Evolutionary conservation across 2,329 filamentous ascomycete species (phyloP), one percentile per base, ranked within the genome.

Genomic region (Fusarium veterinarium): DNA sequence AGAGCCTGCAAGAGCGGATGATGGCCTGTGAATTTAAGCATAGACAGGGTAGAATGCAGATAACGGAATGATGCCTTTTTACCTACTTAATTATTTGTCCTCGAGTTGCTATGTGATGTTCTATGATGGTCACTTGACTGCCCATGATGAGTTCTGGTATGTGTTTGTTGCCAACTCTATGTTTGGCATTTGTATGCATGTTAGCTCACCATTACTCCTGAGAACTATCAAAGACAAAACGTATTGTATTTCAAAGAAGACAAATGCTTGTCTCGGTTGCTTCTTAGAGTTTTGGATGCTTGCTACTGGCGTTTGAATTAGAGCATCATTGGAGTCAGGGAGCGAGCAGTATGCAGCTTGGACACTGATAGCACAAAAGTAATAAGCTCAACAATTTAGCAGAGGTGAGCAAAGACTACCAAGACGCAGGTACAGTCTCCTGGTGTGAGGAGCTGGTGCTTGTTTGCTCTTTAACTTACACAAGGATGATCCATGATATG

Each of bases 11-110:
- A 75, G 70, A 72, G 72, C 65, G 69, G 75, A 75, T 57, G 67
- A 76, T 58, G 72, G 75, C 73, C 72, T 76, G 71, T 79, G 77
- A 78, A 77, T 77, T 78, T 77, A 75, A 77, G 79, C 75, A 79
- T 81, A 81, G 79, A 82, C 75, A 80, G 71, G 78, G 80, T 82
- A 81, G 79, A 81, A 80, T 80, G 76, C 76, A 81, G 77, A 77
- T 77, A 80, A 25, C 64, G 74, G 70, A 79, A 77, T 76, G 75
- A 78, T 64, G 67, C 72, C 55, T 73, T 75, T 73, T 77, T 76
- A 76, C 75, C 72, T 69, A 70, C 49, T 64, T 37, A 16, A 51
- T 42, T 25, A 23, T 33, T 42, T 38, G 51, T 40, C 23, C 38
- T 31, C 17, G 11, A 62, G 10, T 37, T 33, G 20, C 16, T 42